Conservation (phyloP, 768 basidiomycete species). For the Russula sp. region DNA sequence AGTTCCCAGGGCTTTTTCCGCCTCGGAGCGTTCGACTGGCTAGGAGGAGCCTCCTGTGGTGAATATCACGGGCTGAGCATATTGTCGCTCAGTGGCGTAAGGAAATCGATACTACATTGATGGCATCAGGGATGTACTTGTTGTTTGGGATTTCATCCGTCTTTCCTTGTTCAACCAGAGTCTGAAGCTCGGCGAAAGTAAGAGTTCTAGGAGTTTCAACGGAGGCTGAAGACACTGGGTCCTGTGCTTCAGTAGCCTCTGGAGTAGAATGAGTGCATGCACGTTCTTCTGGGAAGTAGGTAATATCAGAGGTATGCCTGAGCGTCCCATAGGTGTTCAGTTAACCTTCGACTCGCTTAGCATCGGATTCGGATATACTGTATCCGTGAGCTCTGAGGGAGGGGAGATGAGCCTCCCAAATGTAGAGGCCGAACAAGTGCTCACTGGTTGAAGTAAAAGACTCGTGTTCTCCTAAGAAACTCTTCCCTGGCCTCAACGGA, state of each 20-base stretch:
- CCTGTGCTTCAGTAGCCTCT: not conserved
- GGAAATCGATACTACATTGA: slow-evolving; percentile 44
- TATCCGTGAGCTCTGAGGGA: slow-evolving; percentile 4
- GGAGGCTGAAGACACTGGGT: slow-evolving; percentile 1
- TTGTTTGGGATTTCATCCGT: slow-evolving; percentile 75
- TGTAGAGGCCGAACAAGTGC: slow-evolving; percentile 2
- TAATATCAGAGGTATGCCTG: not conserved
- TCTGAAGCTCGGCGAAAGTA: slow-evolving; percentile 61
- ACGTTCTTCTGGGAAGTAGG: not conserved
- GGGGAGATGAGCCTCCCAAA: not conserved
- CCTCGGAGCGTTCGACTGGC: slow-evolving; percentile 41
- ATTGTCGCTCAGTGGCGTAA: not conserved
- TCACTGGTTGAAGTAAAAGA: slow-evolving; percentile 71
- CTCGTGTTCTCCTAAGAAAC: slow-evolving; percentile 43
- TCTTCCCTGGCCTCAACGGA: slow-evolving; percentile 38
- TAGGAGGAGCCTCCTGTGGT: slow-evolving; percentile 46
- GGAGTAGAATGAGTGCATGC: not conserved
- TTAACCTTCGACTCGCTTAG: slow-evolving; percentile 12
- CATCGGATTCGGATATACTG: slow-evolving; percentile 8
- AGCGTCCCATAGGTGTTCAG: not conserved
- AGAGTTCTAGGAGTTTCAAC: slow-evolving; percentile 34
- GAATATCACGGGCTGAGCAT: not conserved
- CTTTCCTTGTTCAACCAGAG: slow-evolving; percentile 62
- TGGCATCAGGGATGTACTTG: slow-evolving; percentile 53
- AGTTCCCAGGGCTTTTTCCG: slow-evolving; percentile 69